These are phyloP conservation scores for Fistulifera solaris DNA, from an alignment of 108 stramenopile genomes.

Conservation along the genomic window DNA sequence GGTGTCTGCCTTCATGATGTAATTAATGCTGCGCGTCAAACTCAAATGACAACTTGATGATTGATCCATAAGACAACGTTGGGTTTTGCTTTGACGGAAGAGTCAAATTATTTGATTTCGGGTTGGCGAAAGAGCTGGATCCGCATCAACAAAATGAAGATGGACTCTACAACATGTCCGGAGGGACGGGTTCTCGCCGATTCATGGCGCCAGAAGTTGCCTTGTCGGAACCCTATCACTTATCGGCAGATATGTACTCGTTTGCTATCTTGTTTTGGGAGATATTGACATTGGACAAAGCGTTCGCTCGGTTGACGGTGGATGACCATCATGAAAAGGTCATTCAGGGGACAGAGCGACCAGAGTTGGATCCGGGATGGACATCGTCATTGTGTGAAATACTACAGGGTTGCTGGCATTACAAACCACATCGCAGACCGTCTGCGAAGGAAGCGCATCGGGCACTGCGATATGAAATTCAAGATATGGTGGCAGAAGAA, in stretches of 20 bases:
- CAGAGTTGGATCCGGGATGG: conserved; percentile 6
- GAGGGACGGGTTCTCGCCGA: conserved; percentile 34
- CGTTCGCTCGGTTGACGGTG: conserved; percentile 35
- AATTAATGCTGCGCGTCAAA: too few species aligned
- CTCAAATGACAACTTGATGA: too few species aligned
- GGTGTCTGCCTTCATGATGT: too few species aligned
- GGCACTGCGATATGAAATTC: conserved; percentile 4
- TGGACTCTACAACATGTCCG: conserved; percentile 34
- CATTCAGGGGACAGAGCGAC: conserved; percentile 26
- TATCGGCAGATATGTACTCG: conserved; percentile 59
- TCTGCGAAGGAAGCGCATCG: conserved; percentile 2
- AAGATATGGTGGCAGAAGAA: neutral
- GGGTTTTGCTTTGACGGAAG: too few species aligned
- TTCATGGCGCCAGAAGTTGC: conserved; percentile 56
- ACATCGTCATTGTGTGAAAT: neutral
- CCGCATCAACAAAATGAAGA: conserved; percentile 29
- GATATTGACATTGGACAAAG: conserved; percentile 47
- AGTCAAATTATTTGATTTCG: conserved; percentile 62
- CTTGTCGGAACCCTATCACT: conserved; percentile 31
- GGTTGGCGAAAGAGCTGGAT: conserved; percentile 47
- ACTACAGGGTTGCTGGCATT: conserved; percentile 7
- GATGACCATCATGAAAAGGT: conserved; percentile 32
- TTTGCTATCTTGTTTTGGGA: conserved; percentile 71
- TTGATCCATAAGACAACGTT: too few species aligned
- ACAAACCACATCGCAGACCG: conserved; percentile 3